These are phyloP conservation scores for Bassia scoparia DNA, from an alignment of 148 eudicot genomes.

Conservation along the genomic window DNA sequence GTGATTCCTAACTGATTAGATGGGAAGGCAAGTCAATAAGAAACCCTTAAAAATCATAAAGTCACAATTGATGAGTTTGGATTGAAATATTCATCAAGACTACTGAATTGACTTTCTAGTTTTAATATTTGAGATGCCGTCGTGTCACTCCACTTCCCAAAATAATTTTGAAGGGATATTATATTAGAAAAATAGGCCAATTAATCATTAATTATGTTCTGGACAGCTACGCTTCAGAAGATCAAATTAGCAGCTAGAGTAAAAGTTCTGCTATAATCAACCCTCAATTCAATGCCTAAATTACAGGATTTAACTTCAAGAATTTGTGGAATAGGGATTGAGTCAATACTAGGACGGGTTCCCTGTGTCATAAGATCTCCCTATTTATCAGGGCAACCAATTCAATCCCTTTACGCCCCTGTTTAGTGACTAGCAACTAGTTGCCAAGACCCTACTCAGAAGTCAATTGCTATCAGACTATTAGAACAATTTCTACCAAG, in stretches of 20 bases:
- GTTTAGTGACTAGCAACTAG: too few species aligned
- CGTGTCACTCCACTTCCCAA: not conserved
- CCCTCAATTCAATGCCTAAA: too few species aligned
- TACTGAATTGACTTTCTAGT: not conserved
- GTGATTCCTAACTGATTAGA: constrained; percentile 61
- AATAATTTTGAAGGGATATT: not conserved
- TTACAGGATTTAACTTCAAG: not conserved
- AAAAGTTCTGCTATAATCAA: not conserved
- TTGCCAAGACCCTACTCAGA: too few species aligned
- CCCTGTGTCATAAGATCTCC: too few species aligned
- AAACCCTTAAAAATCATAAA: not conserved
- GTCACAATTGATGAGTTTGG: not conserved
- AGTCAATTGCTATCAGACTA: too few species aligned
- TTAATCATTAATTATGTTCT: not conserved
- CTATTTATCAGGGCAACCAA: too few species aligned
- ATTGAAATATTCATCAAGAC: not conserved
- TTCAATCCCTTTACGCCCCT: too few species aligned
- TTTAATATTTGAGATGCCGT: not conserved
- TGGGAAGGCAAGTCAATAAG: not conserved
- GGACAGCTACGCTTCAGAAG: not conserved
- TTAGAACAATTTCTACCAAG: too few species aligned
- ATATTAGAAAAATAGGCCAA: not conserved
- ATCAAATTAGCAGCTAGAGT: not conserved
- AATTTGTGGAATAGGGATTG: not conserved
- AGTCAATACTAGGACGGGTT: not conserved